Evolutionary conservation across 352 stramenopile species (phyloP), one percentile per base, ranked within the genome.

Genomic region (Phytophthora cryptogea): DNA sequence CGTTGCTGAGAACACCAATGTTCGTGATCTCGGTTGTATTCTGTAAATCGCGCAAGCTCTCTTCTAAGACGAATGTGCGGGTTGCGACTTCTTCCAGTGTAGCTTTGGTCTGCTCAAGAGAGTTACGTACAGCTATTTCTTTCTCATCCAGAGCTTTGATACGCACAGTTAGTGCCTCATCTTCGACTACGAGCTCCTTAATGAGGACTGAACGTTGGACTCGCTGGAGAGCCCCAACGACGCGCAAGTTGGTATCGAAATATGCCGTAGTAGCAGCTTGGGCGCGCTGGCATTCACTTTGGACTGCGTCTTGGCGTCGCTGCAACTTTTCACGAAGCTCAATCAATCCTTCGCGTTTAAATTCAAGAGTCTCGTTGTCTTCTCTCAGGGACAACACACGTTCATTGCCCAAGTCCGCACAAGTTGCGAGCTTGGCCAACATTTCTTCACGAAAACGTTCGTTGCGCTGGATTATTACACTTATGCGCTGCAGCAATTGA

Each of bases 401-500:
- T 30, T 90, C 82, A 39, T 88, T 88, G 8, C 82, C 80, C 13
- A 69, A 59, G 7, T 88, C 78, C 7, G 47, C 50, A 17, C 76
- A 80, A 0, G 47, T 7, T 2, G 27, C 13, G 0, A 91, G 65
- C 44, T 79, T 88, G 5, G 4, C 14, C 0, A 86, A 45, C 42
- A 78, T 60, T 47, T 89, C 80, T 1, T 48, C 33, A 1, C 76
- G 72, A 52, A 91, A 89, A 1, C 62, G 70, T 54, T 86, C 80
- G 32, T 91, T 91, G 13, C 82, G 75, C 61, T 91, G 84, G 59
- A 89, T 83, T 5, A 88, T 54, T 14, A 88, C 72, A 32, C 78
- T 86, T 16, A 91, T 28, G 8, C 76, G 82, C 50, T 91, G 82
- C 10, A 91, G 61, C 28, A 89, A 53, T 36, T 80, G 74, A 45